phyloP scores from a whole-genome alignment of 129 eudicot genomes.

The Smallanthus sonchifolius region DNA sequence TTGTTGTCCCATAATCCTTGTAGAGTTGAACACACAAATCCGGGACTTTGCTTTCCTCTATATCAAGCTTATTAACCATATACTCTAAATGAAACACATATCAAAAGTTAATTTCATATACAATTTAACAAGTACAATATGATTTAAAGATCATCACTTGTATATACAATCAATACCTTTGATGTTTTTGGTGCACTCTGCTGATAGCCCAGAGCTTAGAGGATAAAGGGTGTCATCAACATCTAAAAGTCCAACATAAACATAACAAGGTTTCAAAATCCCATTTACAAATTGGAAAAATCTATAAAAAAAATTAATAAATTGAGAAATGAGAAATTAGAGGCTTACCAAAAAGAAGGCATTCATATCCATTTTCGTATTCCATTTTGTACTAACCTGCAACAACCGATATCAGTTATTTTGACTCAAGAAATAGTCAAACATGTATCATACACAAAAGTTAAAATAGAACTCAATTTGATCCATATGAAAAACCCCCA shows the following conservation, averaged over 20 bases:
- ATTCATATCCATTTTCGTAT: slow-evolving; percentile 1
- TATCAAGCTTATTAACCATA: slow-evolving; percentile 64
- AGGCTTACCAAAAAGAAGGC: neutral
- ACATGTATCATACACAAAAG: neutral
- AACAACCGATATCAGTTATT: neutral
- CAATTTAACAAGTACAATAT: neutral
- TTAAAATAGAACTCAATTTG: neutral
- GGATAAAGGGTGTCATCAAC: slow-evolving; percentile 97
- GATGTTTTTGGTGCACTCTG: slow-evolving; percentile 69
- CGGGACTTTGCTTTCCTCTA: slow-evolving; percentile 64
- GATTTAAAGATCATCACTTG: neutral
- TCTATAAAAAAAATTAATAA: neutral
- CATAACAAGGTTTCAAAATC: neutral
- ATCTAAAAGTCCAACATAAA: slow-evolving; percentile 40
- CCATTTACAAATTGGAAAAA: neutral
- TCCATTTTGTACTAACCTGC: neutral
- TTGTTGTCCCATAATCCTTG: slow-evolving; percentile 90
- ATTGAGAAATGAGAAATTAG: neutral
- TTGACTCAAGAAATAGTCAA: neutral
- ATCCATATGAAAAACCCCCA: neutral
- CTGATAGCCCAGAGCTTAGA: slow-evolving; percentile 72
- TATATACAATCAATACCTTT: slow-evolving; percentile 40
- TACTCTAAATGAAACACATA: slow-evolving; percentile 43
- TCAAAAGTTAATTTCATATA: neutral
- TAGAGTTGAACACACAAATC: slow-evolving; percentile 61